A percentile compares a stretch with the other conserved stretches of the same genome.
Conservation (phyloP, 2,329 filamentous ascomycete genomes). For the Ceratocystis huliohia region DNA sequence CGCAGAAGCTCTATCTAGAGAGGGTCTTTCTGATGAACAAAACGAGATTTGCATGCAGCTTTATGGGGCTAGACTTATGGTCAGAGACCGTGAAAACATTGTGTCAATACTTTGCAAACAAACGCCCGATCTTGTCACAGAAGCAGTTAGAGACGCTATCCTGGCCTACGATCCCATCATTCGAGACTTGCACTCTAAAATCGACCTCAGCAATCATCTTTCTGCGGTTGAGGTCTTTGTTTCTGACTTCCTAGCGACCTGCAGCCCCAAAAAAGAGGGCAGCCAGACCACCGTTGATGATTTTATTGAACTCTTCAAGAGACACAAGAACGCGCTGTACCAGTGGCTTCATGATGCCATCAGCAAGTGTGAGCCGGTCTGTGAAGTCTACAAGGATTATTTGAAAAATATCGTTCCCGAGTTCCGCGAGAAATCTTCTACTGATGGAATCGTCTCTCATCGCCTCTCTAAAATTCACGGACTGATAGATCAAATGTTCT, state of each 20-base stretch:
- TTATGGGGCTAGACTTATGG: constrained; percentile 55
- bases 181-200: constrained; percentile 53
- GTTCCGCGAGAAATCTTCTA: constrained; percentile 10
- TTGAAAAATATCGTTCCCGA: constrained; percentile 15
- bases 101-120: constrained; percentile 52
- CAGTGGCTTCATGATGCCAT: constrained; percentile 56
- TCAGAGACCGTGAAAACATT: constrained; percentile 62
- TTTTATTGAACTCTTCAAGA: constrained; percentile 53
- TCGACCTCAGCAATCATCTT: constrained; percentile 59
- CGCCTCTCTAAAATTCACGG: constrained; percentile 14
- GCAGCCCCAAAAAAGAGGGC: constrained; percentile 19
- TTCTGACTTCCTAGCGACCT: constrained; percentile 49
- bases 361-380: constrained; percentile 16
- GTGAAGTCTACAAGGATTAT: constrained; percentile 16
- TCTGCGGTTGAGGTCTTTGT: constrained; percentile 55
- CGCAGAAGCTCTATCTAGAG: constrained; percentile 28
- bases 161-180: constrained; percentile 64
- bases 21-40: constrained; percentile 16
- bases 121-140: constrained; percentile 60
- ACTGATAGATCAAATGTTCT: constrained; percentile 10
- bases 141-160: constrained; percentile 50
- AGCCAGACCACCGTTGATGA: constrained; percentile 54
- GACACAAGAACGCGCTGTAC: constrained; percentile 51
- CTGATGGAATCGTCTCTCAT: background rate
- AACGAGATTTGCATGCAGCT: constrained; percentile 27